Conservation (phyloP, 495 filamentous ascomycete species). For the Evansstolkia leycettana region DNA sequence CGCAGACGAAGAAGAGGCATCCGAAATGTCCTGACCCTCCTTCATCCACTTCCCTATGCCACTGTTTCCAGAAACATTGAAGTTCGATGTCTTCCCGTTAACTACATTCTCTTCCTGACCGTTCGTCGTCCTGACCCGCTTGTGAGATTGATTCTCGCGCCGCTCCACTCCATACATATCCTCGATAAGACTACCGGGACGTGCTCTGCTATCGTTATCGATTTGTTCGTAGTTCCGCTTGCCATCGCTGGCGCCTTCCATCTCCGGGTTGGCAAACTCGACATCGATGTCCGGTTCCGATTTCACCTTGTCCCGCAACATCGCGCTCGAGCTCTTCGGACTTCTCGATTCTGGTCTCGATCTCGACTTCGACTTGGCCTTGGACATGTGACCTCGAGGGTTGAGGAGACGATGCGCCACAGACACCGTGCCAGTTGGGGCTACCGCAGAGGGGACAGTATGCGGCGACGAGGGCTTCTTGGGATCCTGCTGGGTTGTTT, state of each 20-base stretch:
- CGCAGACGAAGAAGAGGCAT: constrained; percentile 6
- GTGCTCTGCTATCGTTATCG: constrained; percentile 10
- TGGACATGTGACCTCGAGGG: constrained; percentile 3
- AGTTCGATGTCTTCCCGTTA: constrained; percentile 21
- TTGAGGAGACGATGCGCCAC: constrained; percentile 11
- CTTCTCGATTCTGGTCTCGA: constrained; percentile 3
- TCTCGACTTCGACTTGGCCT: no score
- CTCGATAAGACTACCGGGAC: constrained; percentile 42
- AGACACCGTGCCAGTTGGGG: constrained; percentile 17
- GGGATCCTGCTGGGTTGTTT: constrained; percentile 9
- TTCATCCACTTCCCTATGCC: constrained; percentile 55
- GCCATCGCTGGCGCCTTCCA: constrained; percentile 13
- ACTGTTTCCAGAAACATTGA: constrained; percentile 33
- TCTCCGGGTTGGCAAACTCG: constrained; percentile 14
- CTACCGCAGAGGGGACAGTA: constrained; percentile 7
- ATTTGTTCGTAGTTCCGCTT: constrained; percentile 20
- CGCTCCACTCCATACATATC: constrained; percentile 58
- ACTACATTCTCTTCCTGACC: constrained; percentile 24
- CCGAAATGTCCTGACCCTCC: constrained; percentile 30
- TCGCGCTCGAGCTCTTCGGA: neutral
- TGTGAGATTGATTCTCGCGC: constrained; percentile 48
- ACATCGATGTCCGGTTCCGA: constrained; percentile 12
- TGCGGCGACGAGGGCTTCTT: constrained; percentile 6
- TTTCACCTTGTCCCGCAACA: constrained; percentile 1
- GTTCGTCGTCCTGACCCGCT: constrained; percentile 47